phyloP scores from a whole-genome alignment of 176 grass and related monocot genomes.

The Oryza longistaminata region DNA sequence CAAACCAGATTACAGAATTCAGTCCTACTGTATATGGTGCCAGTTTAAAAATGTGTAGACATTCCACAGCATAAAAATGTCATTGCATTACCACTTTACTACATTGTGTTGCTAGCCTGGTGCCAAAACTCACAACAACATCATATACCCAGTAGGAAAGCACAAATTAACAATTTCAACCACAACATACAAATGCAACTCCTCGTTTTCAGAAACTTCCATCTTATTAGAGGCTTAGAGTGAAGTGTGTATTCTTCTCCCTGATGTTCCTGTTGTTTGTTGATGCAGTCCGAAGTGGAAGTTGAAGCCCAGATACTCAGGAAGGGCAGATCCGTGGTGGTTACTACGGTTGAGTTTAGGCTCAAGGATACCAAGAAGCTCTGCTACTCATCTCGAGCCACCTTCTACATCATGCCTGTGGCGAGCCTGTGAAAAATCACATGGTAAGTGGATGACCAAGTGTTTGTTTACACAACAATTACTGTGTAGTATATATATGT shows the following conservation, averaged over 20 bases:
- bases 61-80: neutral
- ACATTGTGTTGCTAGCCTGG: neutral
- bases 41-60: neutral
- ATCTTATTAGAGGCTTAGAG: neutral
- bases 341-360: slow-evolving; percentile 43
- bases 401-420: slow-evolving; percentile 44
- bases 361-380: slow-evolving; percentile 48
- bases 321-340: slow-evolving; percentile 49
- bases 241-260: no score
- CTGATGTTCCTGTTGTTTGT: neutral
- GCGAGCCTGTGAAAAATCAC: slow-evolving; percentile 32
- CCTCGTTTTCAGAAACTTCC: neutral
- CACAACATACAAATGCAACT: neutral
- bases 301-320: slow-evolving; percentile 43
- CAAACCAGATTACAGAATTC: neutral
- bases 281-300: slow-evolving; percentile 49
- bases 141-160: neutral
- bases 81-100: neutral
- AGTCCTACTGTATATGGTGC: neutral
- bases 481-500: no score
- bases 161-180: neutral
- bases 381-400: slow-evolving; percentile 51
- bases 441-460: neutral
- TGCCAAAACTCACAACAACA: neutral
- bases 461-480: neutral